These are phyloP conservation scores for Polyrhizophydium stewartii DNA, from an alignment of 371 early-diverging fungal genomes.

Conservation along the genomic window DNA sequence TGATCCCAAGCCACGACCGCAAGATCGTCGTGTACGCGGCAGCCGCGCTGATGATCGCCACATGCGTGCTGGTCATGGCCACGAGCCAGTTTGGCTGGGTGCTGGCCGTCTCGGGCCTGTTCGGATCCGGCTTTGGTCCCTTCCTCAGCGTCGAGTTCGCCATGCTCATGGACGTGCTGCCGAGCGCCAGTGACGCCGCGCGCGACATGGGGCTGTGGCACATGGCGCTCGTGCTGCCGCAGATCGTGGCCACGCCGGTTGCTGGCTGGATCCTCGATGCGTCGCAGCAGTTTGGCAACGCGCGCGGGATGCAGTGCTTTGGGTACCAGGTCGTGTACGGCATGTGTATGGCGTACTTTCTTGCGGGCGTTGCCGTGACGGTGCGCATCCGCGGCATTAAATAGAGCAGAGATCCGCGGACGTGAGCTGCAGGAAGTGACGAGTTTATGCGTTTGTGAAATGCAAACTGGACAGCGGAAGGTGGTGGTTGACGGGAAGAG, in stretches of 20 bases:
- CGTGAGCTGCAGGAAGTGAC: no score
- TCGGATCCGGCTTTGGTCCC: slow-evolving; percentile 35
- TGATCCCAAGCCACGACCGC: slow-evolving; percentile 19
- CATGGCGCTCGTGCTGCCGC: slow-evolving; percentile 27
- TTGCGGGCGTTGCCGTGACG: slow-evolving; percentile 20
- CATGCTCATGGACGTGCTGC: slow-evolving; percentile 40
- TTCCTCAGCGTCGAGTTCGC: slow-evolving; percentile 34
- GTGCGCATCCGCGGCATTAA: slow-evolving; percentile 14
- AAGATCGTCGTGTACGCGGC: slow-evolving; percentile 32
- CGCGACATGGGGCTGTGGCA: slow-evolving; percentile 41
- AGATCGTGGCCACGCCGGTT: slow-evolving; percentile 32
- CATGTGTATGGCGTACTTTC: slow-evolving; percentile 26
- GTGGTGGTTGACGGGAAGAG: no score
- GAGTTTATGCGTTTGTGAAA: no score
- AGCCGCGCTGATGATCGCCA: slow-evolving; percentile 19
- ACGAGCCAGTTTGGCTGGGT: slow-evolving; percentile 18
- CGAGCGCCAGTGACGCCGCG: slow-evolving; percentile 23
- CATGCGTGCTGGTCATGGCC: slow-evolving; percentile 23
- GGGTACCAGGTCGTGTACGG: slow-evolving; percentile 34
- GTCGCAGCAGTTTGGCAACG: slow-evolving; percentile 15
- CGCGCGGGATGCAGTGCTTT: slow-evolving; percentile 18
- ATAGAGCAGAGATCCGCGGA: no score
- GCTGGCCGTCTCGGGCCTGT: slow-evolving; percentile 23
- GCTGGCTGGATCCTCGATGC: slow-evolving; percentile 33
- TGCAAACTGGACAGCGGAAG: no score